phyloP scores from a whole-genome alignment of 2,329 filamentous ascomycete genomes.

The Cadophora sp. region DNA sequence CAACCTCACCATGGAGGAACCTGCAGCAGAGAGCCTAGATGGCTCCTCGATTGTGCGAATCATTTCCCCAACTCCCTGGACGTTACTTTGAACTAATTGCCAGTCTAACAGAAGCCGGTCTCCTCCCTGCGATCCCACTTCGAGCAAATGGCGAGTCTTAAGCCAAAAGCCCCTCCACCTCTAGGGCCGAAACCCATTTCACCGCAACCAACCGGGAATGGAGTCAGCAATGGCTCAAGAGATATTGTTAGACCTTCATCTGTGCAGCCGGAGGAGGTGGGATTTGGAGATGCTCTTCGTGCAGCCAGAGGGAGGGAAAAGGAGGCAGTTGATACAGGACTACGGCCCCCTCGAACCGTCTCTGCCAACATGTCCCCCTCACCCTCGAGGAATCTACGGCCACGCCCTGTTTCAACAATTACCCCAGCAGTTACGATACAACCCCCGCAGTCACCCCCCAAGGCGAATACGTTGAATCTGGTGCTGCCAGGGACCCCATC shows the following conservation, averaged over 20 bases:
- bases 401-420: conserved; percentile 33
- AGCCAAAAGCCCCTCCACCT: conserved; percentile 49
- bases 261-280: conserved; percentile 32
- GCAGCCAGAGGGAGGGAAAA: conserved; percentile 38
- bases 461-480: conserved; percentile 44
- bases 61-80: not conserved
- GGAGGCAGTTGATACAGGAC: conserved; percentile 34
- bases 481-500: conserved; percentile 36
- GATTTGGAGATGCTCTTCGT: conserved; percentile 33
- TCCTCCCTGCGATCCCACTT: conserved; percentile 83
- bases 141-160: conserved; percentile 72
- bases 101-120: conserved; percentile 71
- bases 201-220: conserved; percentile 38
- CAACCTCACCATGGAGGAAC: conserved; percentile 50
- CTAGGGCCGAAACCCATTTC: conserved; percentile 37
- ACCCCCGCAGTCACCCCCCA: conserved; percentile 73
- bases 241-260: conserved; percentile 31
- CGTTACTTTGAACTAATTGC: conserved; percentile 23
- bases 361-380: conserved; percentile 41
- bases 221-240: conserved; percentile 25
- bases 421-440: conserved; percentile 70
- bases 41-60: conserved; percentile 74
- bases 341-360: conserved; percentile 37
- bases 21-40: conserved; percentile 68
- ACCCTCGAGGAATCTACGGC: conserved; percentile 34